Conservation (phyloP, 148 eudicot genomes). For the Rhododendron ovatum region DNA sequence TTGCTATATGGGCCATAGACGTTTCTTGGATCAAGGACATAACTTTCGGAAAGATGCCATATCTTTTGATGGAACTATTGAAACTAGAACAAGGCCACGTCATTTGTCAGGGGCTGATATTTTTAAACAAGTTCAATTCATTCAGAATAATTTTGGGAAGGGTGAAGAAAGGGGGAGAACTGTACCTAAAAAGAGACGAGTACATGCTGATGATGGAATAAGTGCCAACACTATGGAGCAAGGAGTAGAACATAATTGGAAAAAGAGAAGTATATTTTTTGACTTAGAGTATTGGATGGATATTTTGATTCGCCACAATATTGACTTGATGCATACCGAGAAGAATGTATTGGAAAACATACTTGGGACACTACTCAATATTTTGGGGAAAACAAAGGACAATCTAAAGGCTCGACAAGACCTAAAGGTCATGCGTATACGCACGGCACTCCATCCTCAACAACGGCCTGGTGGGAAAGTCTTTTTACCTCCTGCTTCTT, state of each 20-base stretch:
- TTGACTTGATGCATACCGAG: not conserved
- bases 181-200: not conserved
- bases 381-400: not conserved
- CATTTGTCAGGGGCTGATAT: not conserved
- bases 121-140: not conserved
- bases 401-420: not conserved
- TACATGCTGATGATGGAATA: not conserved
- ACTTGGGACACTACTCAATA: not conserved
- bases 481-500: not conserved
- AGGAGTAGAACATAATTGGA: not conserved
- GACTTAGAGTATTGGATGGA: not conserved
- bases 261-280: not conserved
- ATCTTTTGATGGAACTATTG: not conserved
- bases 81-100: not conserved
- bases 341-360: not conserved
- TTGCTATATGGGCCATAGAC: not conserved
- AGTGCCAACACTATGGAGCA: too few relatives aligned
- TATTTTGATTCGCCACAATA: not conserved
- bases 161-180: not conserved
- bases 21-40: not conserved
- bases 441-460: not conserved
- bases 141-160: not conserved
- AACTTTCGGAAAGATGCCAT: not conserved
- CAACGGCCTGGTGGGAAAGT: not conserved
- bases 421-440: not conserved